Conservation (phyloP, 2,329 filamentous ascomycete species). For the Stachybotrys echinatus region DNA sequence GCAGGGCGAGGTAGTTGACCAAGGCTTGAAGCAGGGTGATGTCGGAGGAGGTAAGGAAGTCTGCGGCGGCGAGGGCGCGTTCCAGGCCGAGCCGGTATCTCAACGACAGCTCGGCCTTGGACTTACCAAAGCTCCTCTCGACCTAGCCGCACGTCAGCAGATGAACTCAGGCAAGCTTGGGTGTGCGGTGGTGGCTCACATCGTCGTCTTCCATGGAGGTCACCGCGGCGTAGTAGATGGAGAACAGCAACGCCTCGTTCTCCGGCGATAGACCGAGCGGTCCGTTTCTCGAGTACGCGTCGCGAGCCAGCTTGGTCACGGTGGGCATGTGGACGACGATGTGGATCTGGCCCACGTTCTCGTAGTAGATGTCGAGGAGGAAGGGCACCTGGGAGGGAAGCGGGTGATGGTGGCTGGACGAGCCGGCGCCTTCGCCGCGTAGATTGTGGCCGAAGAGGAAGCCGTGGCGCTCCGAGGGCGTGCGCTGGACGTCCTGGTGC, state of each 20-base stretch:
- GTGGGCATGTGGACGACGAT: slow-evolving; percentile 42
- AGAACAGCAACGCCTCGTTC: slow-evolving; percentile 49
- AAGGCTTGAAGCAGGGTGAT: slow-evolving; percentile 57
- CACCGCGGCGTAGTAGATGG: slow-evolving; percentile 52
- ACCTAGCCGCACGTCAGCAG: slow-evolving; percentile 29
- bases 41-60: slow-evolving; percentile 56
- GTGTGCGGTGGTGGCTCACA: slow-evolving; percentile 25
- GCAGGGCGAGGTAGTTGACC: slow-evolving; percentile 50
- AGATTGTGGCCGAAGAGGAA: slow-evolving; percentile 47
- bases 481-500: slow-evolving; percentile 31
- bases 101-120: slow-evolving; percentile 37
- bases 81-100: slow-evolving; percentile 51
- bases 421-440: slow-evolving; percentile 17
- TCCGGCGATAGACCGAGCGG: slow-evolving; percentile 28
- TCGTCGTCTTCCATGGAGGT: slow-evolving; percentile 54
- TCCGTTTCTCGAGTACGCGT: slow-evolving; percentile 19
- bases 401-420: slow-evolving; percentile 40
- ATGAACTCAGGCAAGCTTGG: neutral
- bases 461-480: slow-evolving; percentile 39
- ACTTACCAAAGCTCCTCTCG: slow-evolving; percentile 39
- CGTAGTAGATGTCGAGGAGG: slow-evolving; percentile 41
- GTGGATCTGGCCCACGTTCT: slow-evolving; percentile 43
- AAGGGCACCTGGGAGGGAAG: slow-evolving; percentile 51
- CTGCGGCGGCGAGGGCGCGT: slow-evolving; percentile 55
- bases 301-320: slow-evolving; percentile 20